Evolutionary conservation across 2,329 filamentous ascomycete species (phyloP).

Genomic region (Beauveria sp.): DNA sequence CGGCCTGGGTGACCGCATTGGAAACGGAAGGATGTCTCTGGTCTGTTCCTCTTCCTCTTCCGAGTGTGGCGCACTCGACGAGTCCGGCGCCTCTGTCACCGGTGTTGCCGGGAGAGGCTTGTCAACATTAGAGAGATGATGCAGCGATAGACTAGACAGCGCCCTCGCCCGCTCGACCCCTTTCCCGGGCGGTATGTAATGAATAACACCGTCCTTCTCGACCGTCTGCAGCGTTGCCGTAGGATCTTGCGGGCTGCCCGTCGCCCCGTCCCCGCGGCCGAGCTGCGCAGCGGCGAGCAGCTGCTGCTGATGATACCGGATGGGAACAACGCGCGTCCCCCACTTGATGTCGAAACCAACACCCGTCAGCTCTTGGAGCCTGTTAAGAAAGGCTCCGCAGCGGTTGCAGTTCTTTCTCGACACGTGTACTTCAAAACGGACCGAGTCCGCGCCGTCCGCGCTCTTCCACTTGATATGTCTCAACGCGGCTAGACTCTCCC

Average conservation of each 20-base stretch:
- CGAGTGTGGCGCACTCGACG: not conserved
- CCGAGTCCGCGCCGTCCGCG: slow-evolving; percentile 15
- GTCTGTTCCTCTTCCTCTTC: not conserved
- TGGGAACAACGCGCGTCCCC: slow-evolving; percentile 19
- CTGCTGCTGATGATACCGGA: not conserved
- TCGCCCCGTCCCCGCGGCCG: no score
- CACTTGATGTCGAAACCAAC: slow-evolving; percentile 21
- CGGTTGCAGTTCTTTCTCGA: slow-evolving; percentile 25
- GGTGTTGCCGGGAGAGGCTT: slow-evolving; percentile 11
- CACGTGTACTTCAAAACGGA: slow-evolving; percentile 26
- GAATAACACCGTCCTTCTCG: not conserved
- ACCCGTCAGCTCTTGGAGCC: slow-evolving; percentile 22
- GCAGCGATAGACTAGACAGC: not conserved
- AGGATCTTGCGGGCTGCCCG: no score
- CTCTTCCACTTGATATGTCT: slow-evolving; percentile 18
- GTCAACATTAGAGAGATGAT: not conserved
- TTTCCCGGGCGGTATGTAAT: not conserved
- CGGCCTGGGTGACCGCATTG: no score
- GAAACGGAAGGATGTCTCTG: not conserved
- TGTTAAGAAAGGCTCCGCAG: slow-evolving; percentile 21
- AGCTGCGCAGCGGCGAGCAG: not conserved
- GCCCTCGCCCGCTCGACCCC: not conserved
- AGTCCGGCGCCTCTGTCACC: not conserved
- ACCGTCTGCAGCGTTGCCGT: not conserved
- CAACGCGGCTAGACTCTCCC: slow-evolving; percentile 18